Evolutionary conservation across 805 yeast species (phyloP), one percentile per base, ranked within the genome.

Genomic region (Ogataea populi-albae): DNA sequence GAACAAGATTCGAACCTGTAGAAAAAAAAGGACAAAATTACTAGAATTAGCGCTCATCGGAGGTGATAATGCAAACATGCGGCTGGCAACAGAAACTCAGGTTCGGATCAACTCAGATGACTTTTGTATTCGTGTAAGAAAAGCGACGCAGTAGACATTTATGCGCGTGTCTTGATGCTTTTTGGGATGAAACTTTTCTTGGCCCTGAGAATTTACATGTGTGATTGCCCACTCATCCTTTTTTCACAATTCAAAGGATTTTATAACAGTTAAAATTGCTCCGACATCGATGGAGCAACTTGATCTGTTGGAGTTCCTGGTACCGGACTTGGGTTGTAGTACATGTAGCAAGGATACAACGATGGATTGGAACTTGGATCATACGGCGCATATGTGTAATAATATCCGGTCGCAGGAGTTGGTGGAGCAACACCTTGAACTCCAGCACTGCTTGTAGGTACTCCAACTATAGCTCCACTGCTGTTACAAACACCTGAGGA

Each of bases 311-410:
- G 34, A 3, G 53, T 35, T 10, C 50, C 48, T 15, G 53, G 52
- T 17, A 43, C 39, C 7, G 57, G 46, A 17, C 38, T 49, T 26
- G 54, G 55, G 33, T 55, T 54, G 30, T 54, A 58, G 31, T 58
- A 59, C 49, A 55, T 46, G 37, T 58, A 58, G 39, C 53, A 52
- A 18, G 64, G 63, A 32, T 51, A 55, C 44, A 52, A 35, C 16
- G 54, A 49, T 17, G 54, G 54, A 28, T 36, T 40, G 30, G 51
- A 6, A 38, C 36, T 47, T 17, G 55, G 46, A 25, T 45, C 46
- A 28, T 45, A 55, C 5, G 51, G 47, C 10, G 61, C 54, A 40
- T 54, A 58, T 9, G 60, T 42, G 35, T 53, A 52, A 24, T 52
- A 57, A 27, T 49, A 58, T 1, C 53, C 50, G 3, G 49, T 40